Base-by-base conservation (phyloP, 192 early-diverging fungal genomes). In the Linderina pennispora region DNA sequence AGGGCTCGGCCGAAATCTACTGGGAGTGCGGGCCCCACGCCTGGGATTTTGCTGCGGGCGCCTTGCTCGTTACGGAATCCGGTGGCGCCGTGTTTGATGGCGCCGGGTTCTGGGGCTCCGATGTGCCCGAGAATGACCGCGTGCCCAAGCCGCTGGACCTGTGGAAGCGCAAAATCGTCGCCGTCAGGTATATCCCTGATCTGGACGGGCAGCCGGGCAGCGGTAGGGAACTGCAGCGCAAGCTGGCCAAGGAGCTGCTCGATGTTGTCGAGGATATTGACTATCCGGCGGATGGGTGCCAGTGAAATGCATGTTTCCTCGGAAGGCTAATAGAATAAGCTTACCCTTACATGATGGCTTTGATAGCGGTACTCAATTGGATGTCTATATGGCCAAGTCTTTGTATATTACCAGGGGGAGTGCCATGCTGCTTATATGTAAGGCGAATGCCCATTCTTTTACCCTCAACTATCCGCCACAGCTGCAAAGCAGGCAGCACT, bases 21-120 rank as follows among this genome's bases (percentile, higher is more conserved):
- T 98, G 91, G 89, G 95, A 98, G 60, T 76, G 83, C 33, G 95
- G 93, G 5, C 75, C 55, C 8, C 71, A 67, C 34, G 42, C 48
- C 36, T 91, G 92, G 90, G 95, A 98, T 60, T 85, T 97, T 25
- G 83, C 85, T 16, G 95, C 92, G 14, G 91, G 80, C n/a, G 73
- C 81, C 3, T 76, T 89, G 13, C 86, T 98, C 57, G 62, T 95
- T 5, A 56, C 64, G 13, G 93, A 98, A 57, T 69, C 92, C 6
- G 92, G 95, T 13, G 91, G 95, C 14, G 45, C 82, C 2, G 80
- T 90, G 13, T 73, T 89, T 17, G 76, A 78, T 22, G 84, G 80
- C 23, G 47, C 58, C n/a, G 70, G 70, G 3, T 62, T 63, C 64
- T 62, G 58, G 54, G 57, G 61, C 23, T 39, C 49, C 1, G 22